phyloP scores from a whole-genome alignment of 805 yeast species.

The Saturnispora silvae region DNA sequence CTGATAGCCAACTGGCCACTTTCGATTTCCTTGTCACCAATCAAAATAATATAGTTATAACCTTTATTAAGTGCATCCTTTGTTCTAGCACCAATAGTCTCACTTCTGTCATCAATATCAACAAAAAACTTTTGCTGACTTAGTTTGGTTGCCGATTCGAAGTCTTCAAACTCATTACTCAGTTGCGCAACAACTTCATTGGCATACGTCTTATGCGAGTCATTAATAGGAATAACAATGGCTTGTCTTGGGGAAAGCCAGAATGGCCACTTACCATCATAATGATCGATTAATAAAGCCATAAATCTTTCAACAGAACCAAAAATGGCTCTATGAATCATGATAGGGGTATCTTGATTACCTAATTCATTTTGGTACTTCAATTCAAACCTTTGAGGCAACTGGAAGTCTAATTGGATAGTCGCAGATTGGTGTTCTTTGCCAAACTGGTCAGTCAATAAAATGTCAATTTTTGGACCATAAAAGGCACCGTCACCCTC shows the following conservation, averaged over 20 bases:
- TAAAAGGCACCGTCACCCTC: slow-evolving; percentile 97
- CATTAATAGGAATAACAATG: slow-evolving; percentile 68
- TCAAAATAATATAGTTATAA: slow-evolving; percentile 68
- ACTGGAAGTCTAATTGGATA: slow-evolving; percentile 87
- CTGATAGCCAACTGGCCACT: slow-evolving; percentile 54
- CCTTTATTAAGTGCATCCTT: slow-evolving; percentile 69
- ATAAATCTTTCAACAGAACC: slow-evolving; percentile 91
- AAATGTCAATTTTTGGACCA: slow-evolving; percentile 91
- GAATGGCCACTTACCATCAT: slow-evolving; percentile 92
- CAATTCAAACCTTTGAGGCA: slow-evolving; percentile 76
- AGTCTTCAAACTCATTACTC: slow-evolving; percentile 29
- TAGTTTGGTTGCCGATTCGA: slow-evolving; percentile 39
- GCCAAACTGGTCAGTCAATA: slow-evolving; percentile 67
- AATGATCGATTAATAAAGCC: slow-evolving; percentile 84
- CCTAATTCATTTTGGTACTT: slow-evolving; percentile 49
- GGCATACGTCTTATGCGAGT: slow-evolving; percentile 48
- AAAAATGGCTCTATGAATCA: slow-evolving; percentile 91
- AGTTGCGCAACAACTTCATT: slow-evolving; percentile 35
- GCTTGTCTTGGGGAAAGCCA: slow-evolving; percentile 95
- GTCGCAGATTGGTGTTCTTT: slow-evolving; percentile 93
- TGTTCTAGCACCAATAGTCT: slow-evolving; percentile 71
- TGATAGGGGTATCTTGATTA: slow-evolving; percentile 61
- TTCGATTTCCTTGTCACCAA: slow-evolving; percentile 78
- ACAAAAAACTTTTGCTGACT: slow-evolving; percentile 54
- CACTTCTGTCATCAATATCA: slow-evolving; percentile 65